Evolutionary conservation across 306 rosid species (phyloP).

Genomic region (Sesbania bispinosa): DNA sequence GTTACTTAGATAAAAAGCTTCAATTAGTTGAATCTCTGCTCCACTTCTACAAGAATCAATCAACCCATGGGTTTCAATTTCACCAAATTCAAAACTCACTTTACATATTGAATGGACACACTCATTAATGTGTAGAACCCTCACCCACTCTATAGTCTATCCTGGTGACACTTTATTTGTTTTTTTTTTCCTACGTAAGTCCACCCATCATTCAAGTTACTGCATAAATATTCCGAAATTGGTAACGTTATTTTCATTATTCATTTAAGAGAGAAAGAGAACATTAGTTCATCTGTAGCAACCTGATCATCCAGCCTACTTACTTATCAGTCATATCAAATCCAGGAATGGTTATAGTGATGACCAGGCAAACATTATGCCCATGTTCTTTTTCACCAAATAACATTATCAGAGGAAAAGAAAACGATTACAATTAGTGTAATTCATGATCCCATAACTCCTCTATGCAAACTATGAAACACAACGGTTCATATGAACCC

Average conservation of each 20-base stretch:
- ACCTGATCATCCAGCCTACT: not conserved
- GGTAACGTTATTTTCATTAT: not conserved
- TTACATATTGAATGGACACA: not conserved
- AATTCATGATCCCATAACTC: not conserved
- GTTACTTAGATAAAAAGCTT: not conserved
- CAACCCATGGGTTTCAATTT: not conserved
- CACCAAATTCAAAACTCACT: not conserved
- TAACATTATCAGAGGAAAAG: not conserved
- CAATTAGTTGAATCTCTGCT: not conserved
- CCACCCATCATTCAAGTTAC: not conserved
- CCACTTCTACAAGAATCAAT: not conserved
- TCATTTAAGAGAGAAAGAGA: too few relatives aligned
- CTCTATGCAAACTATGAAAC: not conserved
- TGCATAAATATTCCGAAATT: not conserved
- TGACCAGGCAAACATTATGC: not conserved
- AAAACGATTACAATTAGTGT: not conserved
- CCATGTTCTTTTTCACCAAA: conserved; percentile 11
- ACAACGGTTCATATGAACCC: not conserved
- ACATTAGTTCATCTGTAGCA: not conserved
- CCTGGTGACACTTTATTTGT: not conserved
- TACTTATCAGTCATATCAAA: not conserved
- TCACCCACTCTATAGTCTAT: not conserved
- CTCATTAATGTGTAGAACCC: not conserved
- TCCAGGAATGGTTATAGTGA: not conserved
- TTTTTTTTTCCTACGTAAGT: not conserved